Percentiles rank a stretch among this genome's conserved stretches.
Evolutionary conservation across 768 basidiomycete genomes (phyloP).

Genomic region (Leccinum rimulosum): DNA sequence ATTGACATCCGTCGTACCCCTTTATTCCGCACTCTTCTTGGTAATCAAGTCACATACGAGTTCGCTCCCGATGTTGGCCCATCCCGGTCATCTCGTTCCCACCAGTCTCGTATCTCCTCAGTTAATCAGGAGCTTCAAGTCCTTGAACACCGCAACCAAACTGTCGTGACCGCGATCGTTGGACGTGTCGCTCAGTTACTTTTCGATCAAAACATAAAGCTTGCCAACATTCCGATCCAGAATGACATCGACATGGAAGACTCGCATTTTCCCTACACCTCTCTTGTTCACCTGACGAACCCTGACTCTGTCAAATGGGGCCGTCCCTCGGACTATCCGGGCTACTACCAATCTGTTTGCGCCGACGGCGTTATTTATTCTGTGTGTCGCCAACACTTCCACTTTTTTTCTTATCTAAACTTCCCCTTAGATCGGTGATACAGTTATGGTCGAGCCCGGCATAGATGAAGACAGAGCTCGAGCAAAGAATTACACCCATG

Average conservation of each 20-base stretch:
- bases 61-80: constrained; percentile 11
- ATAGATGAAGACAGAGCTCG: constrained; percentile 43
- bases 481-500: constrained; percentile 38
- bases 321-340: constrained; percentile 18
- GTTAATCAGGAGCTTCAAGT: constrained; percentile 27
- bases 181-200: constrained; percentile 45
- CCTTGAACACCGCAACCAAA: constrained; percentile 37
- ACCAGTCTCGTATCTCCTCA: constrained; percentile 12
- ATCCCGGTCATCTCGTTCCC: constrained; percentile 18
- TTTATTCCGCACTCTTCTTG: constrained; percentile 37
- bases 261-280: constrained; percentile 3
- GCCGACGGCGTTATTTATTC: constrained; percentile 59
- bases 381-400: constrained; percentile 35
- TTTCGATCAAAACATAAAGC: constrained; percentile 44
- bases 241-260: constrained; percentile 28
- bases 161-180: constrained; percentile 47
- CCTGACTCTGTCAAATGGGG: constrained; percentile 37
- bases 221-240: constrained; percentile 32
- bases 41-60: constrained; percentile 24
- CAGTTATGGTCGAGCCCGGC: constrained; percentile 62
- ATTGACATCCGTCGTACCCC: constrained; percentile 41
- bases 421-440: constrained; percentile 52
- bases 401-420: constrained; percentile 9
- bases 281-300: constrained; percentile 29
- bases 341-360: constrained; percentile 43